Evolutionary conservation across 2,329 filamentous ascomycete genomes (phyloP).

Genomic region (Cytospora piceae): DNA sequence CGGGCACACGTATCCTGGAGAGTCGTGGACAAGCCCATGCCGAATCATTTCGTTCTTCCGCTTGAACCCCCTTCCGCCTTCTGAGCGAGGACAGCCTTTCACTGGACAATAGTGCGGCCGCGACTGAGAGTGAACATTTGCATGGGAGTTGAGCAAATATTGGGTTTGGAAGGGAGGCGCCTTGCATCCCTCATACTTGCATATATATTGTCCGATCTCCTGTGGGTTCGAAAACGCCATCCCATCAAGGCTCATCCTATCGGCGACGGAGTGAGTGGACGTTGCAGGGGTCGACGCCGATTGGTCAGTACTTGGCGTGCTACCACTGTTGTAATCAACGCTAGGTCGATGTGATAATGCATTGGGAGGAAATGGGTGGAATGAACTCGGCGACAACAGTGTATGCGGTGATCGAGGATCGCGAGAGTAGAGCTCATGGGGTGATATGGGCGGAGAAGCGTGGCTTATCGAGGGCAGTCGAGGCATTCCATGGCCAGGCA

Average conservation of each 20-base stretch:
- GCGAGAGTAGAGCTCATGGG: conserved; percentile 50
- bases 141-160: conserved; percentile 78
- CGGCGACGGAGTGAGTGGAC: conserved; percentile 44
- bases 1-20: conserved; percentile 92
- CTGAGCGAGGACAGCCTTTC: conserved; percentile 62
- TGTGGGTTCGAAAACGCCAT: conserved; percentile 46
- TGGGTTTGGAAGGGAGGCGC: conserved; percentile 78
- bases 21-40: conserved; percentile 87
- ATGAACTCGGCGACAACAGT: conserved; percentile 45
- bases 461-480: conserved; percentile 42
- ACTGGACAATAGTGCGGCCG: conserved; percentile 70
- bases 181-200: conserved; percentile 65
- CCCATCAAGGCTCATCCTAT: conserved; percentile 63
- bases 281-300: conserved; percentile 49
- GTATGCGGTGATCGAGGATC: conserved; percentile 53
- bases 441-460: conserved; percentile 54
- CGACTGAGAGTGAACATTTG: conserved; percentile 69
- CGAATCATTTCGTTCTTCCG: conserved; percentile 75
- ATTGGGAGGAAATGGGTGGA: conserved; percentile 38
- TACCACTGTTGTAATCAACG: conserved; percentile 49
- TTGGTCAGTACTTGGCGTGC: conserved; percentile 50
- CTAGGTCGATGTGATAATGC: conserved; percentile 42
- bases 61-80: conserved; percentile 71
- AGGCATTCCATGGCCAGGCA: conserved; percentile 38
- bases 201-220: conserved; percentile 57